These are phyloP conservation scores for Lachancea sp. DNA, from an alignment of 805 yeast species.

Conservation along the genomic window DNA sequence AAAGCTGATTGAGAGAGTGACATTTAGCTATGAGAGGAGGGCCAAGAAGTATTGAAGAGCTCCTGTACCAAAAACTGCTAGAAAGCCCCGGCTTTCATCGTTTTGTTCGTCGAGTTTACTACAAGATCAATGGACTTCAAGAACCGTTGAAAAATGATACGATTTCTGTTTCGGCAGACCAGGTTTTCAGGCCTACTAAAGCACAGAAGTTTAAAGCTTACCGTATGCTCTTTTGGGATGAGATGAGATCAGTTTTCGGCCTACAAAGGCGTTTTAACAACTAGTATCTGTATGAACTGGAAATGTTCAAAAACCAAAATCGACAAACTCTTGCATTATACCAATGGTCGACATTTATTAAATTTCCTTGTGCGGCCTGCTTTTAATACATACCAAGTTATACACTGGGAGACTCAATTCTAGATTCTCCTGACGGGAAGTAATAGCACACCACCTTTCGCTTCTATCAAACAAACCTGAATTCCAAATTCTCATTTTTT, in stretches of 20 bases:
- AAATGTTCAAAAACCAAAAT: too few species aligned
- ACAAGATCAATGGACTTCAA: slow-evolving; percentile 53
- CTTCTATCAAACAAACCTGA: not conserved
- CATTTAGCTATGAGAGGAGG: slow-evolving; percentile 11
- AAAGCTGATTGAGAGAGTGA: not conserved
- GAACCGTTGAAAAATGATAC: slow-evolving; percentile 34
- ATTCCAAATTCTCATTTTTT: not conserved
- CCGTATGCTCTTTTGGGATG: slow-evolving; percentile 52
- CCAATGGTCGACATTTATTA: not conserved
- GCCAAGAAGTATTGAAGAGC: slow-evolving; percentile 42
- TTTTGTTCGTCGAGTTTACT: slow-evolving; percentile 57
- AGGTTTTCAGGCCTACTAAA: slow-evolving; percentile 38
- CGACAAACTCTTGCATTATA: slow-evolving; percentile 1
- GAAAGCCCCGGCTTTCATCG: slow-evolving; percentile 53
- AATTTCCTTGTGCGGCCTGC: not conserved
- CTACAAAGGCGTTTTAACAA: slow-evolving; percentile 29
- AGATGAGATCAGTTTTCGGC: slow-evolving; percentile 49
- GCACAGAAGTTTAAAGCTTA: slow-evolving; percentile 57
- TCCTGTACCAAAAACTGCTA: slow-evolving; percentile 43
- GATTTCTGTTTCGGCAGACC: slow-evolving; percentile 7
- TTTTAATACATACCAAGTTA: not conserved
- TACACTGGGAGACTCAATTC: not conserved
- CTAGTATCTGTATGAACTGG: slow-evolving; percentile 7
- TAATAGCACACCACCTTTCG: not conserved
- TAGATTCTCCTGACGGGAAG: too few species aligned